These are phyloP conservation scores for Penicillium antarcticum DNA, from an alignment of 495 filamentous ascomycete species.

Conservation along the genomic window DNA sequence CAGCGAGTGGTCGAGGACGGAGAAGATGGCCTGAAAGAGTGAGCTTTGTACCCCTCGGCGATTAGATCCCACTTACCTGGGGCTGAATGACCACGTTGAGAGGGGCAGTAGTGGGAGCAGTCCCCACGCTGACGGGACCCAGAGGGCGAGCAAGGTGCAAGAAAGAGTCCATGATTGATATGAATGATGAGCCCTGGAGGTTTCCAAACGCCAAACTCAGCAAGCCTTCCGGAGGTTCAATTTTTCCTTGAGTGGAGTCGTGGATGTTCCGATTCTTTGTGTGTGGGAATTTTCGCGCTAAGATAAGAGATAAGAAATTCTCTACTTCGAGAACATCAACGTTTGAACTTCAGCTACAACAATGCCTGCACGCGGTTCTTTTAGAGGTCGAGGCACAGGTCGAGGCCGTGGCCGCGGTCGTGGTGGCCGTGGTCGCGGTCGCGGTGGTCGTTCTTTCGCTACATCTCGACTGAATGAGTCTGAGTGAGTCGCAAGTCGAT, in stretches of 20 bases:
- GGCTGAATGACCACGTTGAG: conserved; percentile 91
- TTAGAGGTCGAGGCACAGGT: conserved; percentile 28
- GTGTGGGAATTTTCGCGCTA: conserved; percentile 52
- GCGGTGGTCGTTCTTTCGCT: conserved; percentile 28
- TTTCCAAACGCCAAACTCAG: conserved; percentile 15
- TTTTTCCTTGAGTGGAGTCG: conserved; percentile 30
- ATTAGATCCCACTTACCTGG: conserved; percentile 60
- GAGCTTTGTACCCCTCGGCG: background rate
- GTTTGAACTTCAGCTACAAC: conserved; percentile 1
- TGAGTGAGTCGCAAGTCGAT: conserved; percentile 25
- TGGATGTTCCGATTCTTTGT: conserved; percentile 44
- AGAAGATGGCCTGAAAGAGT: conserved; percentile 79
- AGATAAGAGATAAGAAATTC: conserved; percentile 50
- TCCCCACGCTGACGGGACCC: conserved; percentile 71
- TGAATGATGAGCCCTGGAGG: conserved; percentile 6
- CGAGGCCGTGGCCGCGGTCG: conserved; percentile 20
- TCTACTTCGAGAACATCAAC: conserved; percentile 2
- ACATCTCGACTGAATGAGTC: conserved; percentile 40
- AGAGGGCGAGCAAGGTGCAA: conserved; percentile 92
- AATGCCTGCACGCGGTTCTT: conserved; percentile 25
- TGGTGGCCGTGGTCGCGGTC: conserved; percentile 31
- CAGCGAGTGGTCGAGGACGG: conserved; percentile 93
- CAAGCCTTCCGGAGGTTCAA: conserved; percentile 27
- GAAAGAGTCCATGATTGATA: conserved; percentile 80
- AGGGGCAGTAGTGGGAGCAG: conserved; percentile 80